These are phyloP conservation scores for Wickerhamiella spandovensis DNA, from an alignment of 805 yeast genomes.

Conservation along the genomic window DNA sequence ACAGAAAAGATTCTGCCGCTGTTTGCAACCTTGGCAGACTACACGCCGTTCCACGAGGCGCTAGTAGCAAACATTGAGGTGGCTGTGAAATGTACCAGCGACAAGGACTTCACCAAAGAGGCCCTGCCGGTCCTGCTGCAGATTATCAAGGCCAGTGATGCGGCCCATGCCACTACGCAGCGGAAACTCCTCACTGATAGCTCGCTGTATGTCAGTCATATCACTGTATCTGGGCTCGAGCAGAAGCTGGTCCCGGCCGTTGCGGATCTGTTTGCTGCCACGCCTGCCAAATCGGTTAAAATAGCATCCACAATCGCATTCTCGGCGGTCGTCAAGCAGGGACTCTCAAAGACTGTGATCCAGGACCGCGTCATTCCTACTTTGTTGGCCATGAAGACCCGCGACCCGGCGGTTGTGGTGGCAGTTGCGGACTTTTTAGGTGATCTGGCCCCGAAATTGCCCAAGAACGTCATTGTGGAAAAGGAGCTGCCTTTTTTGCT, in stretches of 20 bases:
- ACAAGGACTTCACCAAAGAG: slow-evolving; percentile 36
- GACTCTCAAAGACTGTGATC: slow-evolving; percentile 55
- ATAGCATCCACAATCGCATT: slow-evolving; percentile 24
- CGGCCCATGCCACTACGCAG: slow-evolving; percentile 31
- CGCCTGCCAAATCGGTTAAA: slow-evolving; percentile 73
- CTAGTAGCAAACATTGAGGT: slow-evolving; percentile 36
- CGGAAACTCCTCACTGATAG: slow-evolving; percentile 37
- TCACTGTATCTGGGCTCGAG: slow-evolving; percentile 61
- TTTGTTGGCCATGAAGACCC: slow-evolving; percentile 57
- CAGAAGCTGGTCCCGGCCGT: slow-evolving; percentile 62
- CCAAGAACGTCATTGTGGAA: slow-evolving; percentile 39
- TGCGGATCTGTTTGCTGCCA: slow-evolving; percentile 62
- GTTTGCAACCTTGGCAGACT: slow-evolving; percentile 27
- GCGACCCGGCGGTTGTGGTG: slow-evolving; percentile 52
- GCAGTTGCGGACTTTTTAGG: slow-evolving; percentile 34
- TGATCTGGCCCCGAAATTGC: slow-evolving; percentile 26
- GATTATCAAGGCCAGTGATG: slow-evolving; percentile 22
- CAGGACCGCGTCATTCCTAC: slow-evolving; percentile 74
- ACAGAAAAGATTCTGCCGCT: slow-evolving; percentile 50
- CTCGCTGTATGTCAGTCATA: slow-evolving; percentile 30
- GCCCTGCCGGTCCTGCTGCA: slow-evolving; percentile 33
- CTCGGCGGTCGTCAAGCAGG: slow-evolving; percentile 8
- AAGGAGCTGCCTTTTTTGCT: slow-evolving; percentile 42
- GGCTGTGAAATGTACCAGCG: slow-evolving; percentile 36
- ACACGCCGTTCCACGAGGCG: slow-evolving; percentile 31